Conservation (phyloP, 768 basidiomycete genomes). For the Tricholoma bakamatsutake region DNA sequence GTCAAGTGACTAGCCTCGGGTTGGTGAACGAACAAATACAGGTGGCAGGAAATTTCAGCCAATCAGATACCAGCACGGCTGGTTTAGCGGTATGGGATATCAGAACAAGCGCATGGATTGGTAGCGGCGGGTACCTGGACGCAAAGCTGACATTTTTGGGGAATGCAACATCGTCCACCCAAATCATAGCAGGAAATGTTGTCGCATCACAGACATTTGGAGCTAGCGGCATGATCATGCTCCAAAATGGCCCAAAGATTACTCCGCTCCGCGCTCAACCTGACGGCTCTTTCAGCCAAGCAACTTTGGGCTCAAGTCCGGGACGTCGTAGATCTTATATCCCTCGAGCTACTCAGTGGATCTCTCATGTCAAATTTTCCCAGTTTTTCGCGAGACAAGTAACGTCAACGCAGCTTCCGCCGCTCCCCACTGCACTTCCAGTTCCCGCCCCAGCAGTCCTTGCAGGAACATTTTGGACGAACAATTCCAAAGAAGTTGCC, state of each 20-base stretch:
- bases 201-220: conserved; percentile 54
- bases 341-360: conserved; percentile 39
- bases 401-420: conserved; percentile 31
- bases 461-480: conserved; percentile 87
- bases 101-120: conserved; percentile 55
- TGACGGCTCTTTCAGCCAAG: conserved; percentile 28
- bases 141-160: conserved; percentile 67
- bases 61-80: conserved; percentile 30
- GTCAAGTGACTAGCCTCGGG: conserved; percentile 59
- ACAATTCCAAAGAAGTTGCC: conserved; percentile 56
- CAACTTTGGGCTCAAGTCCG: conserved; percentile 23
- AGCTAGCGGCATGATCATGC: conserved; percentile 72
- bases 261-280: conserved; percentile 58
- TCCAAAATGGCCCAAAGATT: conserved; percentile 64
- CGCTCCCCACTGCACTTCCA: conserved; percentile 51
- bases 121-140: conserved; percentile 65
- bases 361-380: conserved; percentile 40
- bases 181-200: conserved; percentile 70
- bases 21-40: conserved; percentile 46
- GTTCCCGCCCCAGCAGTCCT: conserved; percentile 76
- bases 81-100: conserved; percentile 80
- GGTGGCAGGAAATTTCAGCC: conserved; percentile 73
- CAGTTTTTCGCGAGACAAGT: conserved; percentile 49
- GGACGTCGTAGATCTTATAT: conserved; percentile 33
- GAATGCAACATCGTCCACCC: conserved; percentile 54